These are phyloP conservation scores for Pseudogymnoascus sp. DNA, from an alignment of 2,329 filamentous ascomycete genomes.

Conservation along the genomic window DNA sequence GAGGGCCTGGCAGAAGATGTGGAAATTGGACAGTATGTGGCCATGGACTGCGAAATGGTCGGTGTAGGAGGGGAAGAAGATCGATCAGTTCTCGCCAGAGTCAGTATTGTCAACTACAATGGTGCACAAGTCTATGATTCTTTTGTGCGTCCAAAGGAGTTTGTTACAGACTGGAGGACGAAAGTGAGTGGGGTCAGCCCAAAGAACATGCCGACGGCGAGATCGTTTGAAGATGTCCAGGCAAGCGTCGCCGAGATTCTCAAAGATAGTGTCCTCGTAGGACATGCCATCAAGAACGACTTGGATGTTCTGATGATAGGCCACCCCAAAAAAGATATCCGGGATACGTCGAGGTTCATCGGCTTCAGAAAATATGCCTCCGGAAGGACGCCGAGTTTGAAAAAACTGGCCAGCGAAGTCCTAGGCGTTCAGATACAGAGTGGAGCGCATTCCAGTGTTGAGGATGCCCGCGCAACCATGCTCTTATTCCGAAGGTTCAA, in stretches of 20 bases:
- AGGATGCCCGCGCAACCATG: conserved; percentile 88
- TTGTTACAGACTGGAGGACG: conserved; percentile 86
- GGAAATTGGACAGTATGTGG: conserved; percentile 80
- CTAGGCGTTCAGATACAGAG: conserved; percentile 56
- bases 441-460: conserved; percentile 58
- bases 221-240: conserved; percentile 72
- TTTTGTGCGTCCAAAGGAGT: conserved; percentile 71
- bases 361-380: conserved; percentile 63
- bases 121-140: conserved; percentile 90
- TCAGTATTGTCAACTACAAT: conserved; percentile 89
- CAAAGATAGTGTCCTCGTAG: conserved; percentile 65
- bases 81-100: conserved; percentile 72
- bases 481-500: conserved; percentile 78
- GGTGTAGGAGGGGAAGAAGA: conserved; percentile 67
- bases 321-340: conserved; percentile 69
- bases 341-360: conserved; percentile 75
- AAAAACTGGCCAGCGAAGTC: conserved; percentile 49
- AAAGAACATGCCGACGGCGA: conserved; percentile 61
- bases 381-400: conserved; percentile 63
- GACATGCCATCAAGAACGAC: conserved; percentile 77
- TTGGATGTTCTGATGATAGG: conserved; percentile 66
- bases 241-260: conserved; percentile 62
- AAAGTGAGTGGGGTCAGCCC: conserved; percentile 74
- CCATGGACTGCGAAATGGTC: conserved; percentile 98
- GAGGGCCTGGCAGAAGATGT: conserved; percentile 54